Base-by-base conservation (phyloP, 371 early-diverging fungal genomes). In the Rhizopus stolonifer region DNA sequence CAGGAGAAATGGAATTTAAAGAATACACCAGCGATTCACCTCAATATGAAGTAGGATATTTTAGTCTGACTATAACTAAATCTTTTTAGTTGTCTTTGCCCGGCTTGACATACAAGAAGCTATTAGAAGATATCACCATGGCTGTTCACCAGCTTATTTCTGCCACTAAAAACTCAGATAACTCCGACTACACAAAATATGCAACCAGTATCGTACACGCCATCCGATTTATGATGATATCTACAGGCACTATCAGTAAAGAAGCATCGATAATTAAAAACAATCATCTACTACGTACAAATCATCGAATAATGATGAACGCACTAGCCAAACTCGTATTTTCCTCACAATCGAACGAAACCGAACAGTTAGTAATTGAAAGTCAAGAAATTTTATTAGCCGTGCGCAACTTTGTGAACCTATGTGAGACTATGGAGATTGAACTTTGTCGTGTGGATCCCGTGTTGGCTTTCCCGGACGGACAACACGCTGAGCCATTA, bases 241-340 rank as follows among this genome's bases (percentile, higher is more conserved):
- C 93, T 15, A 86, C 90, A 11, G 88, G 88, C 9, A 86, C 90
- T 1, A 77, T 87, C 10, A 84, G 83, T 15, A 82, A 82, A 49
- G 88, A 90, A 26, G 74, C 87, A 0, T 62, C 79, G 4, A 61
- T 81, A 47, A 78, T 90, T 56, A 79, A 82, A 29, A 69, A 78
- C 15, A 84, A 89, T 60, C 65, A 75, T 14, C 63, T 78, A 11
- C 74, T 96, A 19, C 80, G 86, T 56, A 71, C 80, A 31, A 85
- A 90, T 59, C 90, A 95, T 70, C 82, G 86, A 2, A 82, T 85
- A 29, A 82, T 96, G 52, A 88, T 90, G 80, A 84, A 85, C 4
- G 67, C 89, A 1, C 74, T 94, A 44, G 87, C 90, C 19, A 91
- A 90, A 51, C 69, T 97, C 29, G 82, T 92, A 13, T 74, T 95